Base-by-base conservation (phyloP, 2,329 filamentous ascomycete genomes). In the Bipolaris zeicola region DNA sequence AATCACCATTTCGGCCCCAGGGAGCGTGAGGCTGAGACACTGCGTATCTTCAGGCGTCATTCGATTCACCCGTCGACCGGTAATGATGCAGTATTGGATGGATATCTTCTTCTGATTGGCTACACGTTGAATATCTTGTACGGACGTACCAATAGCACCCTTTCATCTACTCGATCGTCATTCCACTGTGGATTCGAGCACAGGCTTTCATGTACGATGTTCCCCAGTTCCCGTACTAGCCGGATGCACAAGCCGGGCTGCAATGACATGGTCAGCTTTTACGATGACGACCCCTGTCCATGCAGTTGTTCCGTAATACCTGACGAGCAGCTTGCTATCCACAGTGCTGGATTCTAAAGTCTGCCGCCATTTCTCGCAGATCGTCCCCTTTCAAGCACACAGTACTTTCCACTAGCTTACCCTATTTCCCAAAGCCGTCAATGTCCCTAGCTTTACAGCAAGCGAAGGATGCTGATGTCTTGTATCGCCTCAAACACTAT, bases 11-110 rank as follows among this genome's bases (percentile, higher is more conserved):
- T 48, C 47, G 53, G 60, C 53, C 46, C 61, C 43, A 52, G 58
- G 48, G 38, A 65, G 55, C 62, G 52, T 62, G 57, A 64, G 65
- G 69, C 68, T 69, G 65, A 68, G 62, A 65, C 66, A 69, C 66
- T 57, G 18, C 31, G 7, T 39, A 18, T 14, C 24, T 37, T 20
- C 26, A 6, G 34, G 22, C 63, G 49, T 52, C 58, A 52, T 55
- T 50, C 47, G 42, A 48, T 16, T 38, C 22, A 26, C 22, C 20
- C 20, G n/a, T 4, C 10, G 33, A 38, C 61, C 57, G 62, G 65
- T 68, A 69, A 61, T 63, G 58, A 66, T 46, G 50, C 46, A 72
- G 28, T 18, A 53, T 37, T 39, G 14, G 24, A 26, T 26, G 28
- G n/a, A 37, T n/a, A 11, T 13, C 44, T 49, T 11, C 16, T 28